A percentile compares a stretch with the other conserved stretches of the same genome.
These are phyloP conservation scores for Talaromyces stipitatus DNA, from an alignment of 495 filamentous ascomycete species.

Conservation along the genomic window DNA sequence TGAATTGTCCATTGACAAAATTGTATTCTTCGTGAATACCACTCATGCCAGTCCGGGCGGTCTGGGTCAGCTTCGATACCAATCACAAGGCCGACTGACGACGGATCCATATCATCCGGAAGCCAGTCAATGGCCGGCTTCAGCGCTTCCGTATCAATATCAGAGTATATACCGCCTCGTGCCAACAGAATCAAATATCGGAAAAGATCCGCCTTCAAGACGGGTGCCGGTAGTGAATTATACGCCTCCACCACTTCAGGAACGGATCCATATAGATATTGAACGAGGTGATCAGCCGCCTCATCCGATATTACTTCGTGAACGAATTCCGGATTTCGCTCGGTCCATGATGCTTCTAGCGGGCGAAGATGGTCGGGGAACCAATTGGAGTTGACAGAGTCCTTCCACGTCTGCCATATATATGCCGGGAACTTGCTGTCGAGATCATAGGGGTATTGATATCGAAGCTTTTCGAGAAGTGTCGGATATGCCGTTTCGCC, in stretches of 20 bases:
- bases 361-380: constrained; percentile 69
- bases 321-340: constrained; percentile 81
- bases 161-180: constrained; percentile 89
- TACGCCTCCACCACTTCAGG: constrained; percentile 95
- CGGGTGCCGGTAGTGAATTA: constrained; percentile 70
- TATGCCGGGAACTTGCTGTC: constrained; percentile 87
- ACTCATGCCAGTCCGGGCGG: constrained; percentile 82
- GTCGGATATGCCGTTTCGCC: constrained; percentile 52
- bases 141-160: constrained; percentile 88
- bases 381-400: constrained; percentile 68
- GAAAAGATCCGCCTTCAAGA: constrained; percentile 97
- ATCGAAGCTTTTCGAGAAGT: constrained; percentile 75
- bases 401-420: constrained; percentile 99
- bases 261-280: constrained; percentile 77
- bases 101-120: constrained; percentile 65
- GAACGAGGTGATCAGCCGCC: constrained; percentile 71
- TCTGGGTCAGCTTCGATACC: constrained; percentile 97
- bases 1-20: constrained; percentile 99
- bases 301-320: constrained; percentile 96
- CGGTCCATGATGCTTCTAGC: constrained; percentile 85
- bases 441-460: constrained; percentile 89
- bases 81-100: constrained; percentile 73
- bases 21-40: constrained; percentile 93
- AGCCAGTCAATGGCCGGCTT: constrained; percentile 83
- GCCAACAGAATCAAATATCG: constrained; percentile 92